phyloP scores from a whole-genome alignment of 1,139 yeast genomes.

The Yamadazyma blattariae region DNA sequence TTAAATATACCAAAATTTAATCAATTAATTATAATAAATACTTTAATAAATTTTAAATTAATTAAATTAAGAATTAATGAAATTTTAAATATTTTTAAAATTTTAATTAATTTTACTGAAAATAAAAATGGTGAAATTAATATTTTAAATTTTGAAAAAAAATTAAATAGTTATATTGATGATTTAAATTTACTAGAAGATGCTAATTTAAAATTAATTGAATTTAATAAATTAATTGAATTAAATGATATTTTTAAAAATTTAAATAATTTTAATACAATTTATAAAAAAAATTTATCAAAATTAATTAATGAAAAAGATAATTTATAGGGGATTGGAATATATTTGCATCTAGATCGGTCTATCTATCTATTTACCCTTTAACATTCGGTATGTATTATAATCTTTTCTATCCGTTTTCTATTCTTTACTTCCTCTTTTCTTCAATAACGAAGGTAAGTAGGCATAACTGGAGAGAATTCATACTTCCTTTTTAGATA shows the following conservation, averaged over 20 bases:
- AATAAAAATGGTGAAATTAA: constrained; percentile 5
- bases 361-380: too few species aligned
- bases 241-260: constrained; percentile 52
- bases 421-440: too few species aligned
- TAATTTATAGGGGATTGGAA: constrained; percentile 1
- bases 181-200: constrained; percentile 8
- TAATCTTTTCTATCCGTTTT: too few species aligned
- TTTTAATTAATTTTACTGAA: constrained; percentile 36
- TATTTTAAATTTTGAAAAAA: constrained; percentile 15
- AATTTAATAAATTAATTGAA: constrained; percentile 43
- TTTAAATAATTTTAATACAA: constrained; percentile 44
- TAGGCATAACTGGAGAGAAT: too few species aligned
- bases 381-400: too few species aligned
- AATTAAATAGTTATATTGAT: constrained; percentile 15
- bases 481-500: too few species aligned
- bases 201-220: constrained; percentile 26
- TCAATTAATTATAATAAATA: constrained; percentile 31
- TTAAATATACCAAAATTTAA: constrained; percentile 29
- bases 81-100: constrained; percentile 43
- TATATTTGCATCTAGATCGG: too few species aligned
- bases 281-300: constrained; percentile 43
- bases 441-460: too few species aligned
- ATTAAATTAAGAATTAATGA: constrained; percentile 43
- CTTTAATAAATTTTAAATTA: constrained; percentile 39
- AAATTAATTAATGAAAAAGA: constrained; percentile 12